Evolutionary conservation across 2,329 filamentous ascomycete genomes (phyloP).

Genomic region (Verticillium albo-atrum): DNA sequence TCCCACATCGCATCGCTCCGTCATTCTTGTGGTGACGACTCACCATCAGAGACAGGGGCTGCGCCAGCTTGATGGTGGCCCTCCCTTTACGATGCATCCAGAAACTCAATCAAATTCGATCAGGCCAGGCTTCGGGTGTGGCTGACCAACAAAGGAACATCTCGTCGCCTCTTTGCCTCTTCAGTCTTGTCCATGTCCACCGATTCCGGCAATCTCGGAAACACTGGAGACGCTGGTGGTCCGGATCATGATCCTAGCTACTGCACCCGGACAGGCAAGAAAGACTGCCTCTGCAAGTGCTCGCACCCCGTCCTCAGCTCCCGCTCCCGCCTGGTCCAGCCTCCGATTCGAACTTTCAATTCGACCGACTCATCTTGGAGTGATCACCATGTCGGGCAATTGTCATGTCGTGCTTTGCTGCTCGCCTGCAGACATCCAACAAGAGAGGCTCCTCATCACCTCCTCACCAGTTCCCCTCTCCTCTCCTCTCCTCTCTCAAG

Average conservation of each 20-base stretch:
- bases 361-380: background rate
- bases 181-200: background rate
- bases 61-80: background rate
- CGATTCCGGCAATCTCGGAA: background rate
- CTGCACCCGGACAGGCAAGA: background rate
- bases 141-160: background rate
- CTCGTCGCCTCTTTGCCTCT: background rate
- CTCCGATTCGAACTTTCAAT: too few species aligned
- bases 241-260: background rate
- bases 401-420: background rate
- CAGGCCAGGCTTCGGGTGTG: background rate
- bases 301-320: too few species aligned
- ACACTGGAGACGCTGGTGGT: background rate
- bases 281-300: background rate
- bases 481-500: background rate
- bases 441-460: too few species aligned
- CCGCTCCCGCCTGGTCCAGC: too few species aligned
- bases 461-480: background rate
- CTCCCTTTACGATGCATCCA: background rate
- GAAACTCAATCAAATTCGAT: background rate
- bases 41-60: background rate
- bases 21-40: background rate
- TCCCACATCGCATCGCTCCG: too few species aligned
- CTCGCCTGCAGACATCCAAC: background rate
- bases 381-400: background rate